Base-by-base conservation (phyloP, 139 green algal genomes). In the Tetraselmis striata region DNA sequence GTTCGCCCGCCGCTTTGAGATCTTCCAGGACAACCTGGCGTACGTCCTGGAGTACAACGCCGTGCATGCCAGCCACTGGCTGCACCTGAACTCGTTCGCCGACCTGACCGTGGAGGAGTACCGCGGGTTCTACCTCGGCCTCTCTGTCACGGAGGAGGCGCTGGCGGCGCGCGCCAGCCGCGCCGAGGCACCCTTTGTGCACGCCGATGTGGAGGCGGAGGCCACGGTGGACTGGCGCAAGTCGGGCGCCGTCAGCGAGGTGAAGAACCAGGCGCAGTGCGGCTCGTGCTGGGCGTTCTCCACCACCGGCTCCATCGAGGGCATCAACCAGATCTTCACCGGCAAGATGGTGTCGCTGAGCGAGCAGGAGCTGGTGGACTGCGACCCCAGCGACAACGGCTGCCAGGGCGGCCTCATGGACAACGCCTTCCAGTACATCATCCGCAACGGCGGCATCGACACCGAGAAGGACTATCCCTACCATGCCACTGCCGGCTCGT, bases 271-370 rank as follows among this genome's bases (percentile, higher is more conserved):
- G 88, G 59, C 83, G 77, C 88, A 94, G 88, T 99, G 96, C 86
- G 96, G 96, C 2, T 93, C 86, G 0, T 99, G 96, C 93, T 99
- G 96, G 96, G 94, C 96, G 1, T 99, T 99, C 84, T 95, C 92
- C 22, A 95, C 96, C 18, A 98, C 92, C 1, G 96, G 96, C 75
- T 83, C 90, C 1, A 87, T 99, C 1, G 96, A 99, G 88, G 97
- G 97, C 75, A 90, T 94, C 83, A 97, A 95, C 82, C 85, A 88
- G 27, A 95, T 99, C 75, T 83, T 89, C 26, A 98, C 90, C 25
- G 92, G 91, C 26, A 83, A 96, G 84, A 88, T 98, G 1, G 79
- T 94, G 1, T 89, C 89, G 0, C 89, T 99, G 11, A 95, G 88
- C 24, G 96, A 99, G 88, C 97, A 99, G 89, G 92, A 97, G 91